Evolutionary conservation across 805 yeast genomes (phyloP).

Genomic region (Candida insectalens): DNA sequence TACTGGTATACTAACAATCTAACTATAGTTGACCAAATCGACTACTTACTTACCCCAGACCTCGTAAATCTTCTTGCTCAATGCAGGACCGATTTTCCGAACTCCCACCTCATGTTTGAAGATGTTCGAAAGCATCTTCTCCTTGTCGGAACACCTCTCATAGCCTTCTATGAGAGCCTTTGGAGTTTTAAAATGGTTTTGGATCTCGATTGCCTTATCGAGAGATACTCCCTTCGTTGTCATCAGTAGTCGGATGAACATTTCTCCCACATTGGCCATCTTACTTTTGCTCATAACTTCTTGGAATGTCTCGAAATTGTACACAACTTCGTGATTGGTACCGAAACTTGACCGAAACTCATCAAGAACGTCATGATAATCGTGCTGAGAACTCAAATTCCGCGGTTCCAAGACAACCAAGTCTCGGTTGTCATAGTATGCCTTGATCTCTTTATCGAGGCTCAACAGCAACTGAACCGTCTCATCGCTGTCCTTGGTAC

Average conservation of each 20-base stretch:
- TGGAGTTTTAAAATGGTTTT: slow-evolving; percentile 65
- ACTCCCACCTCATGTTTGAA: slow-evolving; percentile 36
- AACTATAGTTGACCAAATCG: too few species aligned
- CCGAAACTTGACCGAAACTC: slow-evolving; percentile 26
- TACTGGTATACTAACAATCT: too few species aligned
- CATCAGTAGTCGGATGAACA: slow-evolving; percentile 70
- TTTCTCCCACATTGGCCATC: slow-evolving; percentile 62
- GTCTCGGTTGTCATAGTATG: slow-evolving; percentile 27
- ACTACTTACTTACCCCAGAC: slow-evolving; percentile 39
- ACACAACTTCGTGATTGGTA: slow-evolving; percentile 29
- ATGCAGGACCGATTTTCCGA: slow-evolving; percentile 39
- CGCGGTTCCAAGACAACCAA: slow-evolving; percentile 44
- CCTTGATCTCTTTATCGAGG: slow-evolving; percentile 35
- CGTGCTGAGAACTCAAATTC: slow-evolving; percentile 38
- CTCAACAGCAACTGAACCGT: slow-evolving; percentile 52
- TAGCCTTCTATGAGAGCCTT: slow-evolving; percentile 42
- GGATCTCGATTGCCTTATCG: slow-evolving; percentile 78
- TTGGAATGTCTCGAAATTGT: slow-evolving; percentile 48
- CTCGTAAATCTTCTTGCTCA: slow-evolving; percentile 43
- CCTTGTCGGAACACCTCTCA: slow-evolving; percentile 9
- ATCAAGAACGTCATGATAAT: slow-evolving; percentile 33
- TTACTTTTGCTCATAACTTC: slow-evolving; percentile 60
- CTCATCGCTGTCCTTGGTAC: slow-evolving; percentile 65
- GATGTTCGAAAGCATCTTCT: slow-evolving; percentile 3
- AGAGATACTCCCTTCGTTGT: slow-evolving; percentile 71